Evolutionary conservation across 768 basidiomycete genomes (phyloP).

Genomic region (Lepiota brunneoincarnata): DNA sequence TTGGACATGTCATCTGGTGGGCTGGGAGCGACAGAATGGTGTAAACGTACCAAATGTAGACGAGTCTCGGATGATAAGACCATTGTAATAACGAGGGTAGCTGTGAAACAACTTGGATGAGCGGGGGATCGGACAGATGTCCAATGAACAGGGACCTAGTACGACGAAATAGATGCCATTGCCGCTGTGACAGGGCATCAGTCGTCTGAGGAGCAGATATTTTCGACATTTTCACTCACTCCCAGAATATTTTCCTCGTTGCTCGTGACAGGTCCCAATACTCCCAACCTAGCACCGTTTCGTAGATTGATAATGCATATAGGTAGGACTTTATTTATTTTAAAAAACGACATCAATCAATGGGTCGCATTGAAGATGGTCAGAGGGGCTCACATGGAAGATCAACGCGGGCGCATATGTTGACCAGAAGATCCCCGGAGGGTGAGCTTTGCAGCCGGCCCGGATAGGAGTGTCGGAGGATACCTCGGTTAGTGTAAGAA

Average conservation of each 20-base stretch:
- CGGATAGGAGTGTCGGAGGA: background rate
- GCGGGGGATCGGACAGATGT: background rate
- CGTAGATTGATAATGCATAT: background rate
- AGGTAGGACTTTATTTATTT: slow-evolving; percentile 1
- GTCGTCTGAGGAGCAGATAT: background rate
- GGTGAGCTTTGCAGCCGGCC: slow-evolving; percentile 1
- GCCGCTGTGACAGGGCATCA: background rate
- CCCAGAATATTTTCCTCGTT: slow-evolving; percentile 9
- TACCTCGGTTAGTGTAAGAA: background rate
- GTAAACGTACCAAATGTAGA: background rate
- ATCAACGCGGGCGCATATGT: slow-evolving; percentile 1
- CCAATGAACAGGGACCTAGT: background rate
- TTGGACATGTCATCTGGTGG: background rate
- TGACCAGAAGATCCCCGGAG: background rate
- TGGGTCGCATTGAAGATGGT: too few relatives aligned
- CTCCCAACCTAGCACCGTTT: background rate
- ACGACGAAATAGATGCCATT: background rate
- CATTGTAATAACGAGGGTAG: background rate
- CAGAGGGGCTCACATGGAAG: background rate
- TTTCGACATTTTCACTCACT: background rate
- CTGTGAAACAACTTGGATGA: background rate
- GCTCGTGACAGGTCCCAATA: slow-evolving; percentile 5
- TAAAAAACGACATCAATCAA: too few relatives aligned
- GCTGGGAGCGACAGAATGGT: background rate
- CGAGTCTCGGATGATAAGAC: slow-evolving; percentile 2